phyloP scores from a whole-genome alignment of 768 basidiomycete species.

The Leccinum uliginosum region DNA sequence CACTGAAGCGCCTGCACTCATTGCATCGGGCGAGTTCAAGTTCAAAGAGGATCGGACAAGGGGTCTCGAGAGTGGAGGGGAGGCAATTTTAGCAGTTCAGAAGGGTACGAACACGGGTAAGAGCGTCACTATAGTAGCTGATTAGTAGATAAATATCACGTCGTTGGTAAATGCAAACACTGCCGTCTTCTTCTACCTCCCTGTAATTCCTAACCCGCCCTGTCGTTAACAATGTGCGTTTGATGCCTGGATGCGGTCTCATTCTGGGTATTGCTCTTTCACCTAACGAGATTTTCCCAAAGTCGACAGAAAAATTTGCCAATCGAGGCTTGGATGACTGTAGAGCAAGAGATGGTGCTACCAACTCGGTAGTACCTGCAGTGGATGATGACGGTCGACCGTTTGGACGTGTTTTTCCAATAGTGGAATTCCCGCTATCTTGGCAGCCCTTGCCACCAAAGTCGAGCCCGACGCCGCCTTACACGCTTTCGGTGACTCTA shows the following conservation, averaged over 20 bases:
- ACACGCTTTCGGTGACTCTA: neutral
- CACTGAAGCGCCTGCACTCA: conserved; percentile 33
- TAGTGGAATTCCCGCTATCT: neutral
- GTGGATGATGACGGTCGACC: neutral
- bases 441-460: neutral
- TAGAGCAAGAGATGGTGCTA: neutral
- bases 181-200: conserved; percentile 18
- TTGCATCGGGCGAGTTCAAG: conserved; percentile 46
- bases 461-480: neutral
- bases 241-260: conserved; percentile 6
- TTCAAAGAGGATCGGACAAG: conserved; percentile 41
- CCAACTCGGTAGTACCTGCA: neutral
- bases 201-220: conserved; percentile 25
- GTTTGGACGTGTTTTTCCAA: neutral
- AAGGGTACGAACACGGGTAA: conserved; percentile 35
- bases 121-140: conserved; percentile 11
- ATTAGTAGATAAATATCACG: neutral
- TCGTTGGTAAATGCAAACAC: conserved; percentile 15
- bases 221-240: conserved; percentile 20
- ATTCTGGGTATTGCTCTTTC: conserved; percentile 6
- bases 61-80: conserved; percentile 40
- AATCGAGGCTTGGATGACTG: conserved; percentile 15
- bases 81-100: conserved; percentile 35
- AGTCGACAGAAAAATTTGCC: conserved; percentile 18
- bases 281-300: conserved; percentile 10